Evolutionary conservation across 2,329 filamentous ascomycete genomes (phyloP), one percentile per base, ranked within the genome.

Genomic region (Sporothrix curviconia): DNA sequence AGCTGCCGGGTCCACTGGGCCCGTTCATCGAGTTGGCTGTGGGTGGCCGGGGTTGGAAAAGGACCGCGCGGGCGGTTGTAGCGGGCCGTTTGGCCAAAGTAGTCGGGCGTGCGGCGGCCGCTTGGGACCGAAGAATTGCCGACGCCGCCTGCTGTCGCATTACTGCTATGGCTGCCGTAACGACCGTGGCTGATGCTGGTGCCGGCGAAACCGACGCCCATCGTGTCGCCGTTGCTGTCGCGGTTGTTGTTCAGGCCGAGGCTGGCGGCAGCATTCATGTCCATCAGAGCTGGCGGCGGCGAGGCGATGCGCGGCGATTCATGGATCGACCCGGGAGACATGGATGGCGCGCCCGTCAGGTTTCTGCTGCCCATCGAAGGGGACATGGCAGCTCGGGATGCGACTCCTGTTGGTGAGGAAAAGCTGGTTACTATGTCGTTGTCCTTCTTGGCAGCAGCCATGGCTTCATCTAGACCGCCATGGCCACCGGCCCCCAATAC

Each of bases 41-140:
- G 28, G 79, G 78, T 7, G 78, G 76, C 25, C 77, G 73, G 81
- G 80, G 62, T 75, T 81, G 50, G 80, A 83, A 65, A 79, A 83
- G 0, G 81, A 83, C 56, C 77, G 73, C 51, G 73, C 71, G 24
- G 81, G 80, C 7, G 78, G 64, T 81, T 76, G 61, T 83, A 83
- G 58, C 75, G 73, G 28, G 77, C 76, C n/a, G 78, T 75, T 46
- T 75, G 72, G 50, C 76, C 79, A 65, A 82, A 82, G 66, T 79
- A 82, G 64, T 83, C 81, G 57, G 78, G 77, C 14, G 77, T 79
- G 62, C 71, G 71, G 58, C 75, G 75, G 59, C 76, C 76, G 60
- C 61, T 62, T 51, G 65, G 62, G 56, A 63, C 65, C 61, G 24
- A 36, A 40, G 17, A 7, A n/a, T 28, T 34, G 15, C 32, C 24